Base-by-base conservation (phyloP, 176 grass and related monocot genomes). In the Carex cristatella region DNA sequence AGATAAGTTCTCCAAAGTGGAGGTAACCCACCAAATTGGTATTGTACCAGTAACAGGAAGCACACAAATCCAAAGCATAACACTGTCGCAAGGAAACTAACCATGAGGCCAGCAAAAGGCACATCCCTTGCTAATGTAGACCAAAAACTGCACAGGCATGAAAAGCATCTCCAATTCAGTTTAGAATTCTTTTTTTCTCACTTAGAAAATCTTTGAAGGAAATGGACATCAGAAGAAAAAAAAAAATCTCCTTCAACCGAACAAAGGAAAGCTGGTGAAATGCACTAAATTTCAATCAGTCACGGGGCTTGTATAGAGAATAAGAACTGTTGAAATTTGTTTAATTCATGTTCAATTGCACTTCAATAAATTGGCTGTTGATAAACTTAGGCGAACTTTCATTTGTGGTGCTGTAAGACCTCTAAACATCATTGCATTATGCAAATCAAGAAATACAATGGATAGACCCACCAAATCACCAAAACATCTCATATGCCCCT, bases 41-140 rank as follows among this genome's bases (percentile, higher is more conserved):
- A 13, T 59, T 55, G 58, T 62, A 75, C 10, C 31, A 78, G 80
- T 67, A 78, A 31, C 79, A 68, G 0, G 23, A 76, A 8, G 4
- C n/a, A 23, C 11, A 30, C 16, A 82, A 81, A 85, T 57, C 14
- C 80, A 80, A 84, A 59, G 58, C 56, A 80, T 68, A 79, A 61
- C 38, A 40, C 40, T 11, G 40, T 80, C 12, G 62, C 71, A 79
- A 51, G 53, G 44, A 57, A 77, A 88, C 68, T 46, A 93, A 95
- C 95, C 95, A 95, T 93, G 62, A 98, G 87, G 42, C 95, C 93
- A 89, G 93, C 93, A 95, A 98, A 98, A 79, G 93, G 95, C 28
- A 98, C 95, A 84, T 98, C 95, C 86, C 95, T 98, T 60, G 93
- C 95, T 88, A 98, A 90, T 1, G 93, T 98, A 90, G 95, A 98